A percentile compares a stretch with the other conserved stretches of the same genome.
phyloP scores from a whole-genome alignment of 306 rosid genomes.

The Glycine latifolia region DNA sequence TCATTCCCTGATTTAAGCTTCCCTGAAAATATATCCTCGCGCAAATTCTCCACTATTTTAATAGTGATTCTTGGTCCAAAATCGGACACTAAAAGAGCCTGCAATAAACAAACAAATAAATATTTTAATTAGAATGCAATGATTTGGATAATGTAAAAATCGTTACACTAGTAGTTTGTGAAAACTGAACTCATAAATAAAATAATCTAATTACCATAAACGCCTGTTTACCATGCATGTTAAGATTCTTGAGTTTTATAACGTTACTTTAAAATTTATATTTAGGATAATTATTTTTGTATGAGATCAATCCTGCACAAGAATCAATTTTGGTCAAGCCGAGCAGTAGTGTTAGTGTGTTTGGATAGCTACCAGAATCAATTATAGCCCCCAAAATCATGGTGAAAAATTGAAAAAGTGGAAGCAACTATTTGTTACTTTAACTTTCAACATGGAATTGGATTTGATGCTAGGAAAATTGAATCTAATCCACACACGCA shows the following conservation, averaged over 20 bases:
- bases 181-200: neutral
- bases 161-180: neutral
- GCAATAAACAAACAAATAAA: constrained; percentile 24
- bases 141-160: neutral
- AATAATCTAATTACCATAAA: neutral
- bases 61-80: constrained; percentile 88
- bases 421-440: too few species aligned
- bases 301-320: neutral
- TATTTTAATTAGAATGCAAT: neutral
- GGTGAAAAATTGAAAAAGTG: too few species aligned
- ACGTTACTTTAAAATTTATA: neutral
- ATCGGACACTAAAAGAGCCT: constrained; percentile 91
- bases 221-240: neutral
- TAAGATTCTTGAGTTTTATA: neutral
- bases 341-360: too few species aligned
- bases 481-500: too few species aligned
- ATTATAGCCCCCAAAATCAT: too few species aligned
- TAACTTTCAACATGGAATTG: too few species aligned
- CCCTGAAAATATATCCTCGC: constrained; percentile 83
- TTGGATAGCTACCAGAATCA: too few species aligned
- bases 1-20: constrained; percentile 94
- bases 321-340: neutral
- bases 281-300: neutral
- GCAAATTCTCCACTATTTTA: constrained; percentile 86
- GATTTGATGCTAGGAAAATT: too few species aligned